These are phyloP conservation scores for Spergularia marina DNA, from an alignment of 148 eudicot species.

Conservation along the genomic window DNA sequence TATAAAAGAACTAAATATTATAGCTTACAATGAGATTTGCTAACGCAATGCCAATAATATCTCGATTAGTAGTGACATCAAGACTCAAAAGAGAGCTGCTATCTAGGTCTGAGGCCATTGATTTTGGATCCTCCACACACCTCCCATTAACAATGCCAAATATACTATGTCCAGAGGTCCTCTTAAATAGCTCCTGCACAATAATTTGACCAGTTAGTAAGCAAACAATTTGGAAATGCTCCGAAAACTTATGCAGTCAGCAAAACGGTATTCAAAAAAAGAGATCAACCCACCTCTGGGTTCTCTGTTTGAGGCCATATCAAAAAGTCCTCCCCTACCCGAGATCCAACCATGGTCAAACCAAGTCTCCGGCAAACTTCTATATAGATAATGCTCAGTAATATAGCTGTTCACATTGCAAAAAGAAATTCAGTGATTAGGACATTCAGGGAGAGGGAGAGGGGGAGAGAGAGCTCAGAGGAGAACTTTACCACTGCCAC, in stretches of 20 bases:
- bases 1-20: not conserved
- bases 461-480: conserved; percentile 11
- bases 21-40: conserved; percentile 79
- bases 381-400: conserved; percentile 79
- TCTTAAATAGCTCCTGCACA: conserved; percentile 79
- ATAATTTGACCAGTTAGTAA: conserved; percentile 9
- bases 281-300: conserved; percentile 58
- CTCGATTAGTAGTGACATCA: conserved; percentile 76
- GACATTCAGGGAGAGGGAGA: not conserved
- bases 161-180: conserved; percentile 74
- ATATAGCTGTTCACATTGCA: conserved; percentile 60
- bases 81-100: conserved; percentile 69
- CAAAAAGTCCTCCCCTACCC: conserved; percentile 89
- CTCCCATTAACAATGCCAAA: conserved; percentile 82
- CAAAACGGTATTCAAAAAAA: not conserved
- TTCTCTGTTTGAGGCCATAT: conserved; percentile 90
- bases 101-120: conserved; percentile 84
- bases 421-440: conserved; percentile 3
- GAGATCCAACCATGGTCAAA: conserved; percentile 83
- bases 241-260: not conserved
- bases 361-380: conserved; percentile 94
- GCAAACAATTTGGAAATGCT: not conserved
- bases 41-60: conserved; percentile 79
- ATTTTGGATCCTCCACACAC: conserved; percentile 80
- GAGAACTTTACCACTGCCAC: conserved; percentile 58